Conservation (phyloP, 805 yeast species). For the Ogataea trehaloabstinens region DNA sequence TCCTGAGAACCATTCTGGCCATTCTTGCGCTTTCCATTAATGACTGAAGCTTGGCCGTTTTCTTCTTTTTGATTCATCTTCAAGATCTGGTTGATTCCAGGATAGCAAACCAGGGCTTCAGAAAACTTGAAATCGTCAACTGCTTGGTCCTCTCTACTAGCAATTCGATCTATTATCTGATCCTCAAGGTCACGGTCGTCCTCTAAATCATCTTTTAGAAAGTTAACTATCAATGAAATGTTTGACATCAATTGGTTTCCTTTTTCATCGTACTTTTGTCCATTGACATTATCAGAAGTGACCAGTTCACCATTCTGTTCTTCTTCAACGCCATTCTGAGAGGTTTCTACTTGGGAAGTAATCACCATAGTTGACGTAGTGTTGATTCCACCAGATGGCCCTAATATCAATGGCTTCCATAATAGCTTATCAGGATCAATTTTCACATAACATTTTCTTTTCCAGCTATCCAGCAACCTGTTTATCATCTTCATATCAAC, state of each 20-base stretch:
- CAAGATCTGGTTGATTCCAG: conserved; percentile 20
- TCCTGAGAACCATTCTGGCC: no score
- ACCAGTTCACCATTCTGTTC: not conserved
- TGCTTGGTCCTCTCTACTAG: conserved; percentile 37
- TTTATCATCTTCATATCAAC: conserved; percentile 47
- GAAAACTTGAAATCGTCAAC: conserved; percentile 21
- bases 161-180: conserved; percentile 40
- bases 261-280: conserved; percentile 21
- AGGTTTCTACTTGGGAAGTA: conserved; percentile 17
- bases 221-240: conserved; percentile 56
- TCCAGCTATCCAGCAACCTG: conserved; percentile 47
- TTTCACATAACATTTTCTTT: conserved; percentile 47
- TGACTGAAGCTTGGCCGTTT: no score
- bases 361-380: conserved; percentile 47
- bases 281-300: conserved; percentile 7
- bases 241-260: conserved; percentile 40
- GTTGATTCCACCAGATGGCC: conserved; percentile 84
- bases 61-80: no score
- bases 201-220: conserved; percentile 64
- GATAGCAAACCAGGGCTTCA: conserved; percentile 22
- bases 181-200: conserved; percentile 61
- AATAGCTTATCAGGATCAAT: conserved; percentile 55
- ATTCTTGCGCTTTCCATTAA: no score
- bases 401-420: conserved; percentile 83
- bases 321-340: conserved; percentile 2